Conservation (phyloP, 306 rosid genomes). For the Cicer yamashitae region DNA sequence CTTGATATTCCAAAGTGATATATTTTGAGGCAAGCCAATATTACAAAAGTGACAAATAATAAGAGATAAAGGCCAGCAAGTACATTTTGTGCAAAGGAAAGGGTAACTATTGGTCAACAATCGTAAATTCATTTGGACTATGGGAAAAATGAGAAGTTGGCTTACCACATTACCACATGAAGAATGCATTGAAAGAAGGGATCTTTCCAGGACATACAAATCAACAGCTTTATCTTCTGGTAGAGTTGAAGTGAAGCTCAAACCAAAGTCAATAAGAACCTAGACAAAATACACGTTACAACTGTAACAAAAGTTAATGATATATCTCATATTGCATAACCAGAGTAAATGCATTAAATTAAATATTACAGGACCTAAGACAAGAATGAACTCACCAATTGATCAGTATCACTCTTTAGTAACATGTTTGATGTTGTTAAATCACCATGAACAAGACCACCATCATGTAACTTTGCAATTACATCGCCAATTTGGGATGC, state of each 20-base stretch:
- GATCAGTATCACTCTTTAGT: conserved; percentile 59
- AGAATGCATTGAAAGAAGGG: conserved; percentile 91
- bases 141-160: conserved; percentile 20
- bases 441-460: conserved; percentile 87
- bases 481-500: conserved; percentile 82
- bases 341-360: not conserved
- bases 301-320: conserved; percentile 32
- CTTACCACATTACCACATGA: conserved; percentile 90
- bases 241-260: conserved; percentile 88
- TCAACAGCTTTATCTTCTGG: conserved; percentile 95
- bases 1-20: not conserved
- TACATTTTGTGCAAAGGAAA: conserved; percentile 1
- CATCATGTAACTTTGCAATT: conserved; percentile 83
- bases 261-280: conserved; percentile 89
- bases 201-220: conserved; percentile 89
- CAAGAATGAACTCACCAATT: conserved; percentile 63
- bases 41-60: no score
- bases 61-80: not conserved
- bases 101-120: not conserved
- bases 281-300: conserved; percentile 43
- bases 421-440: conserved; percentile 92
- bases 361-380: conserved; percentile 4
- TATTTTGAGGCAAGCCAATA: no score
- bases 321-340: conserved; percentile 24
- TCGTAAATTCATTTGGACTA: conserved; percentile 5